Conservation (phyloP, 345 rosid genomes). For the Viola odorata region DNA sequence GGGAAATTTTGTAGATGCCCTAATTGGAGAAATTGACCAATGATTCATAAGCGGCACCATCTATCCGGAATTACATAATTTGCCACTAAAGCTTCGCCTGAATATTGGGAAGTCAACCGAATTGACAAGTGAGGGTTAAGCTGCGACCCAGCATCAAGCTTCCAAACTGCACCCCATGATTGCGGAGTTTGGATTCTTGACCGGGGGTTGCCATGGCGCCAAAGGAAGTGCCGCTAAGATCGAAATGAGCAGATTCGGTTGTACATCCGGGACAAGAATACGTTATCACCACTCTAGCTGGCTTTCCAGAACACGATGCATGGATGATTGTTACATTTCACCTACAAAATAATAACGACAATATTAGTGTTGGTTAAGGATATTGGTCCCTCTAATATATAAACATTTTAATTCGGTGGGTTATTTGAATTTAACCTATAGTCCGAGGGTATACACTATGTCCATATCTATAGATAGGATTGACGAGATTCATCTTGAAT, state of each 20-base stretch:
- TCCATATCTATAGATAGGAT: too few relatives aligned
- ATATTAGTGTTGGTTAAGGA: not conserved
- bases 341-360: constrained; percentile 8
- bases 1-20: too few relatives aligned
- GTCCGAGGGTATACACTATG: too few relatives aligned
- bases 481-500: too few relatives aligned
- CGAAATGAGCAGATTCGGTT: constrained; percentile 42
- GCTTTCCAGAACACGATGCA: constrained; percentile 42
- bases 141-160: constrained; percentile 35
- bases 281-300: constrained; percentile 40
- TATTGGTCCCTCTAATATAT: too few relatives aligned
- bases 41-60: constrained; percentile 40
- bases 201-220: constrained; percentile 47
- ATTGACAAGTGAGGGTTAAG: constrained; percentile 40
- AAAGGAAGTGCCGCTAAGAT: constrained; percentile 45
- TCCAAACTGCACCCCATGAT: constrained; percentile 60
- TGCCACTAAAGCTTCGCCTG: constrained; percentile 36
- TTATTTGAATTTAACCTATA: too few relatives aligned
- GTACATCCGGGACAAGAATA: constrained; percentile 43
- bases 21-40: constrained; percentile 28
- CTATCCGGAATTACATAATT: constrained; percentile 40
- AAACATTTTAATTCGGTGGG: too few relatives aligned
- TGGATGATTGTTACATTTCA: constrained; percentile 35
- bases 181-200: constrained; percentile 27
- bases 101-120: constrained; percentile 29